Evolutionary conservation across 768 basidiomycete genomes (phyloP), one percentile per base, ranked within the genome.

Genomic region (Coprinopsis strossmayeri): DNA sequence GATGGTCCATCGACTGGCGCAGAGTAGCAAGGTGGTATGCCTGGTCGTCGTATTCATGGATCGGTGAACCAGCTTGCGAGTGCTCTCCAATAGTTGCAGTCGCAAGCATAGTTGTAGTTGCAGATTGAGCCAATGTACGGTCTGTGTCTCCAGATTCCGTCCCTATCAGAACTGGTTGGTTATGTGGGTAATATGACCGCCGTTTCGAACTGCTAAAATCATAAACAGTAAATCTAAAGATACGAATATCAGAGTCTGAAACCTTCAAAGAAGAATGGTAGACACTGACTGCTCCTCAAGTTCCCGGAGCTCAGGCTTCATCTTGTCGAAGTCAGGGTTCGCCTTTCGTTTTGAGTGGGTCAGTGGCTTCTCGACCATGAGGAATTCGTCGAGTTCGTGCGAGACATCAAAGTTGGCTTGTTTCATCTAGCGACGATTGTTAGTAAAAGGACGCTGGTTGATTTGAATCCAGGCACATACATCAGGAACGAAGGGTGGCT

Each of bases 331-430:
- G 67, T 96, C 91, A 26, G 78, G 72, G 55, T 91, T 88, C 26
- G 80, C 82, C 61, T 95, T 98, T 28, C 96, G 84, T 65, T 92
- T 96, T 38, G 87, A 75, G 53, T 94, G 92, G 48, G 91, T 96
- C 48, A 98, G 69, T n/a, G 95, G 95, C 63, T 97, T 97, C 69
- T 98, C 95, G 45, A 94, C 94, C 77, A 98, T 81, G 60, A 99
- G 66, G 59, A 98, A 87, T 64, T 99, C 96, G 62, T 99, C 94
- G 9, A 99, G 78, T 69, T 98, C 96, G 60, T 98, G 93, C 28
- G 91, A 83, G 30, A 96, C 86, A 61, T 99, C 95, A 65, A 98
- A 99, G 65, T 99, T 98, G n/a, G 93, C 90, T 66, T 86, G 86
- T 63, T 94, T 93, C 66, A 87, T 82, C 94, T 99, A 60, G 21